Evolutionary conservation across 805 yeast species (phyloP).

Genomic region (Pichia paraexigua): DNA sequence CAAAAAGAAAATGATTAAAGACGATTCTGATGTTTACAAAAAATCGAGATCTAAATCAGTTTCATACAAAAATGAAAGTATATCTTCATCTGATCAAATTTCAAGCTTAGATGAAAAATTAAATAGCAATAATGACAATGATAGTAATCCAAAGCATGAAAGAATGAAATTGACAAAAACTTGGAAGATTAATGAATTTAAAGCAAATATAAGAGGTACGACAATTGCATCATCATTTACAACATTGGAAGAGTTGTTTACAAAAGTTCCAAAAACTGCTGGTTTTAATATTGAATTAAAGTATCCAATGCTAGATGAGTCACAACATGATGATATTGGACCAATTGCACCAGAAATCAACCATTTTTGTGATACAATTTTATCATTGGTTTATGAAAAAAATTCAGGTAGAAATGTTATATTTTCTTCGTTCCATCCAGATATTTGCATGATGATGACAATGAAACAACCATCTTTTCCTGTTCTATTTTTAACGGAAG

Average conservation of each 20-base stretch:
- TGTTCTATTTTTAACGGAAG: constrained; percentile 79
- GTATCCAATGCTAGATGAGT: constrained; percentile 93
- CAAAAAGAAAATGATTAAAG: constrained; percentile 17
- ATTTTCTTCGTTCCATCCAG: constrained; percentile 93
- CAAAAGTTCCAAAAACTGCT: constrained; percentile 69
- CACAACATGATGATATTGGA: constrained; percentile 82
- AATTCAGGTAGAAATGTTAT: constrained; percentile 76
- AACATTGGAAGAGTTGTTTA: constrained; percentile 76
- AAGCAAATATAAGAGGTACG: constrained; percentile 87
- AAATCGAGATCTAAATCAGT: constrained; percentile 32
- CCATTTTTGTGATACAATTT: constrained; percentile 79
- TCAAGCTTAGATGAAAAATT: background rate
- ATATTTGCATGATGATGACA: constrained; percentile 75
- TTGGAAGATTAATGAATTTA: constrained; percentile 76
- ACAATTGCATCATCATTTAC: constrained; percentile 90
- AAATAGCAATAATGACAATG: constrained; percentile 19
- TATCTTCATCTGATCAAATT: background rate
- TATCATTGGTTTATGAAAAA: constrained; percentile 70
- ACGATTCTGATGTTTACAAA: constrained; percentile 25
- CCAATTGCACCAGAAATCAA: constrained; percentile 77
- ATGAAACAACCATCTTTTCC: constrained; percentile 93
- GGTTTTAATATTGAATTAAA: constrained; percentile 95
- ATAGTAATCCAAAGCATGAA: constrained; percentile 35
- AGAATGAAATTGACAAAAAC: constrained; percentile 85
- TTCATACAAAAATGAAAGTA: constrained; percentile 13